Evolutionary conservation across 306 rosid species (phyloP).

Genomic region (Cicer cuneatum): DNA sequence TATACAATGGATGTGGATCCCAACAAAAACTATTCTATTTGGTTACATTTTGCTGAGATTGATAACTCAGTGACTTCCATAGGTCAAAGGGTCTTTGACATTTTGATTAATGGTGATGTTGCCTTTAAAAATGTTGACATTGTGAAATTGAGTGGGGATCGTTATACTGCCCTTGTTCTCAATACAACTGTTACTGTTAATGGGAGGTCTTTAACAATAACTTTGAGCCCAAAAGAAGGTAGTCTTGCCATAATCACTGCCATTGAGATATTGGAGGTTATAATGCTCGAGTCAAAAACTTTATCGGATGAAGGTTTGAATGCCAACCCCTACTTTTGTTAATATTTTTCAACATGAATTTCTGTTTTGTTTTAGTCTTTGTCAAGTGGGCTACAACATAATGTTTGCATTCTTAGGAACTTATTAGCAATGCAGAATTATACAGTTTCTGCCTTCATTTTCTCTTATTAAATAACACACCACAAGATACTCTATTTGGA

Average conservation of each 20-base stretch:
- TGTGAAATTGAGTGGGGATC: constrained; percentile 75
- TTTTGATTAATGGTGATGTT: constrained; percentile 70
- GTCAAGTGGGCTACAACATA: constrained; percentile 28
- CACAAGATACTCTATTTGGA: constrained; percentile 27
- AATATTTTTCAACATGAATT: not conserved
- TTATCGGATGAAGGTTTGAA: constrained; percentile 80
- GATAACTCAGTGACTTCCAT: constrained; percentile 56
- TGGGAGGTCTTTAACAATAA: constrained; percentile 81
- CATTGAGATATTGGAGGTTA: constrained; percentile 82
- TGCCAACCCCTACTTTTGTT: constrained; percentile 14
- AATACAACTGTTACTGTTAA: constrained; percentile 70
- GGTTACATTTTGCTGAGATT: constrained; percentile 96
- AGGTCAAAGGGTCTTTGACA: constrained; percentile 84
- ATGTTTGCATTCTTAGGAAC: constrained; percentile 13
- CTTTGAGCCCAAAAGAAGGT: constrained; percentile 65
- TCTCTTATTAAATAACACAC: constrained; percentile 14
- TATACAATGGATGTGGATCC: constrained; percentile 84
- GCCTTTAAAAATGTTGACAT: constrained; percentile 66
- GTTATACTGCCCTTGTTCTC: constrained; percentile 77
- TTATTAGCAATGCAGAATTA: constrained; percentile 18
- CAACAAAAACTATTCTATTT: constrained; percentile 86
- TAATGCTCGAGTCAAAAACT: constrained; percentile 71
- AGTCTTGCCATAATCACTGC: constrained; percentile 77
- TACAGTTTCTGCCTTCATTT: constrained; percentile 26
- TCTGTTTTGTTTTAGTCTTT: constrained; percentile 9